Evolutionary conservation across 306 rosid genomes (phyloP).

Genomic region (Gastrolobium bilobum): DNA sequence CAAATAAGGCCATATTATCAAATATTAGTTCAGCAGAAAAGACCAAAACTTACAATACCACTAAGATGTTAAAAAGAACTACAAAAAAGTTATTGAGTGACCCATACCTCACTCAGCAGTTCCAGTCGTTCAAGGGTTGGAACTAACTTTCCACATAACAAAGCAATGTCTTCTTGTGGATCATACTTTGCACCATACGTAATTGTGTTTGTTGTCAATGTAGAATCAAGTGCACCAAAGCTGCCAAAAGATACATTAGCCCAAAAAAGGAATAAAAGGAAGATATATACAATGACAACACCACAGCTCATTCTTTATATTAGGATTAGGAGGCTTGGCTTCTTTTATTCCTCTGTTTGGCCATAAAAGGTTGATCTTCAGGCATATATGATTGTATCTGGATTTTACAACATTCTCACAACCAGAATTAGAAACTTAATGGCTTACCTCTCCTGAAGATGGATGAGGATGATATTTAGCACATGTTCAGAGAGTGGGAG

Average conservation of each 20-base stretch:
- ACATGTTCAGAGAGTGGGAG: slow-evolving; percentile 84
- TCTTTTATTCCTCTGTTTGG: not conserved
- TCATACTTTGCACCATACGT: slow-evolving; percentile 63
- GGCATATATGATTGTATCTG: not conserved
- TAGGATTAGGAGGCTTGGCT: not conserved
- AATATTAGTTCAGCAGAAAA: not conserved
- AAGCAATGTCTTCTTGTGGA: slow-evolving; percentile 61
- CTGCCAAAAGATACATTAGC: slow-evolving; percentile 58
- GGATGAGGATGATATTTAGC: slow-evolving; percentile 79
- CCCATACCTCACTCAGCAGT: slow-evolving; percentile 78
- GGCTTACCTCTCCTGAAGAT: slow-evolving; percentile 83
- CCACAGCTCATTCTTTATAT: slow-evolving; percentile 21
- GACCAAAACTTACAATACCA: not conserved
- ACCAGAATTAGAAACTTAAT: slow-evolving; percentile 36
- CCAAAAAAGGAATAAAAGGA: slow-evolving; percentile 3
- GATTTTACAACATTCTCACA: slow-evolving; percentile 25
- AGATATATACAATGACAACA: not conserved
- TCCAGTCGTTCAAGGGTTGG: slow-evolving; percentile 89
- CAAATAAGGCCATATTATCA: not conserved
- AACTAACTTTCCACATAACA: slow-evolving; percentile 70
- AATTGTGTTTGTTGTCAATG: slow-evolving; percentile 58
- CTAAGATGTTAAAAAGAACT: slow-evolving; percentile 3
- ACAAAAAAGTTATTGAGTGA: not conserved
- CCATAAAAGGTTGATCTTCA: not conserved
- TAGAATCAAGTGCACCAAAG: slow-evolving; percentile 56